Evolutionary conservation across 1,139 yeast species (phyloP).

Genomic region (Wickerhamomyces sp.): DNA sequence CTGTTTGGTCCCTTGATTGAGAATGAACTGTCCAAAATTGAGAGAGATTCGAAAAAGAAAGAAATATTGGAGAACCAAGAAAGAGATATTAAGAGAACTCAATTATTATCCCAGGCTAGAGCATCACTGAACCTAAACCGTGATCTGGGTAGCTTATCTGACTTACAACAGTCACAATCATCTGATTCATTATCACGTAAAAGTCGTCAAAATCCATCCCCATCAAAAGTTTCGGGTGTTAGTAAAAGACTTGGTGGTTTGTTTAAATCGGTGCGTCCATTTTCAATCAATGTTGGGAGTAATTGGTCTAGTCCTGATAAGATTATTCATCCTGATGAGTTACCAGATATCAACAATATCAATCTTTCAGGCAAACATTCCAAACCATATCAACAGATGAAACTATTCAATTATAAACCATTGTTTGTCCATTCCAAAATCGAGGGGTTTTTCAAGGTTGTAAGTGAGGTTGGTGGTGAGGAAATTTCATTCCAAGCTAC

Average conservation of each 20-base stretch:
- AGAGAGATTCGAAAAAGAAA: constrained; percentile 44
- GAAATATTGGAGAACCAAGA: constrained; percentile 39
- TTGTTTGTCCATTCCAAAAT: constrained; percentile 28
- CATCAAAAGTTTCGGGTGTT: constrained; percentile 25
- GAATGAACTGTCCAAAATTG: constrained; percentile 45
- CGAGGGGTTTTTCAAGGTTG: constrained; percentile 53
- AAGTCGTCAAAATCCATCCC: constrained; percentile 12
- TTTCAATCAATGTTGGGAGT: constrained; percentile 37
- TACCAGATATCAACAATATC: constrained; percentile 49
- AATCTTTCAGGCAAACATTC: constrained; percentile 37
- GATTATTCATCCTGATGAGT: constrained; percentile 45
- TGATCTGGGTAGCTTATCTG: constrained; percentile 10
- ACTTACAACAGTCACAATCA: constrained; percentile 8
- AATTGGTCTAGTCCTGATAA: constrained; percentile 43
- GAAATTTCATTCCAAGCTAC: constrained; percentile 70
- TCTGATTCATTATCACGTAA: constrained; percentile 12
- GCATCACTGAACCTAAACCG: constrained; percentile 8
- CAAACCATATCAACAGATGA: constrained; percentile 55
- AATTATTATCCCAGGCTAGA: constrained; percentile 23
- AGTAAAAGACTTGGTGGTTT: constrained; percentile 38
- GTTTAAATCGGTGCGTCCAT: constrained; percentile 40
- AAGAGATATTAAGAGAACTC: constrained; percentile 28
- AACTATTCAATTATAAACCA: constrained; percentile 37
- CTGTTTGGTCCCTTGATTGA: constrained; percentile 41
- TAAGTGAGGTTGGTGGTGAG: constrained; percentile 44